Evolutionary conservation across 176 grass and related monocot species (phyloP).

Genomic region (Oryza longistaminata): DNA sequence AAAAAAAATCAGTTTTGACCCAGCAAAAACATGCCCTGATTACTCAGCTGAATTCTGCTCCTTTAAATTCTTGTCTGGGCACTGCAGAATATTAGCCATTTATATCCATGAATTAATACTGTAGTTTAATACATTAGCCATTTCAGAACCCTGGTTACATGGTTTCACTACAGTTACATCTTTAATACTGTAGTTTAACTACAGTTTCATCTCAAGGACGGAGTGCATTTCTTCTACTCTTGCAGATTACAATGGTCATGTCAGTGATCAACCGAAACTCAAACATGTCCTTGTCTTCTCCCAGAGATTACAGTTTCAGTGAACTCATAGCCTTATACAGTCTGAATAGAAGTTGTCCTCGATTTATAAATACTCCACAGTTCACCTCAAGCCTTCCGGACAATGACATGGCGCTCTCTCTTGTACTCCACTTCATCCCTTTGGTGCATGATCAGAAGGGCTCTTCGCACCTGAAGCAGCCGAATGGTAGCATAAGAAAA

Average conservation of each 20-base stretch:
- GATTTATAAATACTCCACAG: background rate
- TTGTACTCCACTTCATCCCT: slow-evolving; percentile 97
- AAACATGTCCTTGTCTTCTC: background rate
- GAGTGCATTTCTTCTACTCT: background rate
- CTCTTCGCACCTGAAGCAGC: slow-evolving; percentile 80
- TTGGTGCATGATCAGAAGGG: slow-evolving; percentile 95
- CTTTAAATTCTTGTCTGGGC: background rate
- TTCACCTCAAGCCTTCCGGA: slow-evolving; percentile 70
- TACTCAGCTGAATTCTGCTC: background rate
- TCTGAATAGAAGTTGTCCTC: background rate
- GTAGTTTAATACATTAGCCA: background rate
- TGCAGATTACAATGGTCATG: background rate
- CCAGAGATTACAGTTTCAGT: slow-evolving; percentile 11
- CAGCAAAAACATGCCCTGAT: background rate
- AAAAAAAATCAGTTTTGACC: too few species aligned
- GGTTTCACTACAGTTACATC: slow-evolving; percentile 8
- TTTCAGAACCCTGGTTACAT: background rate
- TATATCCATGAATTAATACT: slow-evolving; percentile 15
- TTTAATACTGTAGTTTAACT: background rate
- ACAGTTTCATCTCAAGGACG: slow-evolving; percentile 14
- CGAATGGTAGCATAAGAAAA: slow-evolving; percentile 1
- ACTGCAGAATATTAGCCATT: background rate
- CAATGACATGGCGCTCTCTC: slow-evolving; percentile 84
- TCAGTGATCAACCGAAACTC: background rate
- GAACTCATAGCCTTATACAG: background rate